These are phyloP conservation scores for Asterella californica DNA, from an alignment of 225 moss, liverwort and hornwort genomes.

Conservation along the genomic window DNA sequence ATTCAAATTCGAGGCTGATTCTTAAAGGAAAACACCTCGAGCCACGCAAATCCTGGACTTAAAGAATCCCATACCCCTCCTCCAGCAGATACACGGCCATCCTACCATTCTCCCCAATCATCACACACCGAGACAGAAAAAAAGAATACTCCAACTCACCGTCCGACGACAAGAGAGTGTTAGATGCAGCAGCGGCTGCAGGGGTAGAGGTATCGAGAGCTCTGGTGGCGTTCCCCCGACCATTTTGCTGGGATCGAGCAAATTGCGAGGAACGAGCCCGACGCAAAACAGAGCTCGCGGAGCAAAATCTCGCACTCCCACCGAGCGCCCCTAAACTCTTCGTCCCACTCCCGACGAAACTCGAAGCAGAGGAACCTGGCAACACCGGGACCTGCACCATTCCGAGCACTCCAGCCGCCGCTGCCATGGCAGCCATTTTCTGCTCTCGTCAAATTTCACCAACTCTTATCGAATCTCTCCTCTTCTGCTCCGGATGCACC, in stretches of 20 bases:
- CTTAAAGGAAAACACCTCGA: background rate
- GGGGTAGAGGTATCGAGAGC: constrained; percentile 33
- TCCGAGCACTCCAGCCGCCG: constrained; percentile 8
- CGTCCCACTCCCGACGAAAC: background rate
- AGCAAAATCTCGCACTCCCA: background rate
- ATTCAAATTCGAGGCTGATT: background rate
- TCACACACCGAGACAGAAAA: background rate
- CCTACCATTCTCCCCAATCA: background rate
- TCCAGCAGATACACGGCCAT: background rate
- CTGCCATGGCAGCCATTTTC: constrained; percentile 28
- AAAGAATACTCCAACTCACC: constrained; percentile 12
- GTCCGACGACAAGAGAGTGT: constrained; percentile 21
- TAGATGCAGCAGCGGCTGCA: constrained; percentile 18
- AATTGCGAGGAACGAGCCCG: background rate
- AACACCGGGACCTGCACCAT: background rate
- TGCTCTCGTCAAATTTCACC: background rate
- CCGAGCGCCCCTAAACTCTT: constrained; percentile 24
- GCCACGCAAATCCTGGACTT: background rate
- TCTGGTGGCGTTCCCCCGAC: constrained; percentile 11
- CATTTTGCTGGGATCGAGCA: constrained; percentile 29
- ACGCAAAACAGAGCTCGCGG: background rate
- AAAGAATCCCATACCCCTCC: background rate
- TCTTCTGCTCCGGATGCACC: background rate
- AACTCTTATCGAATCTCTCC: background rate
- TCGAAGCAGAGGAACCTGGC: background rate